Evolutionary conservation across 352 stramenopile species (phyloP).

Genomic region (Globisporangium irregulare): DNA sequence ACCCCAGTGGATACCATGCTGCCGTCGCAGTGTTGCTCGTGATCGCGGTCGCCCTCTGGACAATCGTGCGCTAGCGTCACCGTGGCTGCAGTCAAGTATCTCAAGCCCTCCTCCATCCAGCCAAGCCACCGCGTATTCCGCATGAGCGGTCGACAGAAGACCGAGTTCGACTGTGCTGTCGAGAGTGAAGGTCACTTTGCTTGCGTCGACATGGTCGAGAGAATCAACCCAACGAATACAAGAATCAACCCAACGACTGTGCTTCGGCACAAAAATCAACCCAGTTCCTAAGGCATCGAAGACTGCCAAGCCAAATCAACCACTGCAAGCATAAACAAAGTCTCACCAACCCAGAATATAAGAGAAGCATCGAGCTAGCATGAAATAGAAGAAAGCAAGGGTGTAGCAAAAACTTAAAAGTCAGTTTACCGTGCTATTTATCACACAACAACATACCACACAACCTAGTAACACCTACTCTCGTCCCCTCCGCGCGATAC

Average conservation of each 20-base stretch:
- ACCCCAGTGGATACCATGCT: no score
- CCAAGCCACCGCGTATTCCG: no score
- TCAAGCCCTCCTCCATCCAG: no score
- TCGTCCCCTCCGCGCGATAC: no score
- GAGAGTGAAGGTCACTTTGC: neutral
- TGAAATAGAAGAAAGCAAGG: neutral
- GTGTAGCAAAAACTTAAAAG: conserved; percentile 5
- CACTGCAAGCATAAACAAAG: neutral
- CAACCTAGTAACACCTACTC: no score
- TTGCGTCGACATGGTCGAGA: neutral
- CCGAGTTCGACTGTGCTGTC: neutral
- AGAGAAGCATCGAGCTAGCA: conserved; percentile 5
- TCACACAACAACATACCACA: neutral
- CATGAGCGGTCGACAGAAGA: neutral
- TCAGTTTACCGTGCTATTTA: neutral
- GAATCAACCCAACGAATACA: conserved; percentile 1
- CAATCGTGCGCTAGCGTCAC: no score
- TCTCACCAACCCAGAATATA: conserved; percentile 5
- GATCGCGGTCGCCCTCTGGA: no score
- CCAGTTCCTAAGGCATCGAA: neutral
- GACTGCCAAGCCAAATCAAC: neutral
- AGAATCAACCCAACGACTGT: conserved; percentile 5
- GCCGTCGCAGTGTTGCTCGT: no score
- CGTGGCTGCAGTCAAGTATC: no score
- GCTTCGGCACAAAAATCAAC: neutral